phyloP scores from a whole-genome alignment of 2,329 filamentous ascomycete genomes.

The Coleophoma crateriformis region DNA sequence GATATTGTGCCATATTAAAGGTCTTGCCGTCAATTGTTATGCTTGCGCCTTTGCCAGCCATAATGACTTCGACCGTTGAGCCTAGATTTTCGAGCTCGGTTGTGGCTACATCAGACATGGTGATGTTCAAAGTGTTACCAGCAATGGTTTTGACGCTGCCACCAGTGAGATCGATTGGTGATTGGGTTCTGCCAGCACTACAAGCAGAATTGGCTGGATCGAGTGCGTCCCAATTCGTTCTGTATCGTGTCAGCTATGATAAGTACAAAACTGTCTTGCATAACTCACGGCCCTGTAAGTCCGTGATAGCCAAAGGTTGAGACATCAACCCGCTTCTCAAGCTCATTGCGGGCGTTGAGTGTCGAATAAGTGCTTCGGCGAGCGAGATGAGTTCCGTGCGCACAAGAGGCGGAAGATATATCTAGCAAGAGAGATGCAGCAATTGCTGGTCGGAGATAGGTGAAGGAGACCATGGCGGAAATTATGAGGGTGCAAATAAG shows the following conservation, averaged over 20 bases:
- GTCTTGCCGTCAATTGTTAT: conserved; percentile 5
- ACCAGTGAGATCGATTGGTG: conserved; percentile 12
- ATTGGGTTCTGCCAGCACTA: conserved; percentile 8
- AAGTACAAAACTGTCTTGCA: too few relatives aligned
- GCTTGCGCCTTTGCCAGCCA: conserved; percentile 10
- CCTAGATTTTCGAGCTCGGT: conserved; percentile 16
- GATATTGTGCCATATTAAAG: conserved; percentile 39
- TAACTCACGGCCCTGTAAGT: conserved; percentile 11
- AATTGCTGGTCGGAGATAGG: background rate
- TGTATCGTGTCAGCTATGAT: background rate
- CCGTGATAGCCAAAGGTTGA: conserved; percentile 13
- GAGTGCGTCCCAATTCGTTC: conserved; percentile 9
- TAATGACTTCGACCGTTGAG: conserved; percentile 15
- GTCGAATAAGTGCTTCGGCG: conserved; percentile 6
- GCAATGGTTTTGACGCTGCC: conserved; percentile 1
- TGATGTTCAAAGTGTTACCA: conserved; percentile 4
- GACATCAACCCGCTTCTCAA: conserved; percentile 6
- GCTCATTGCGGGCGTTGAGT: conserved; percentile 4
- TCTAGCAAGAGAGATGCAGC: conserved; percentile 2
- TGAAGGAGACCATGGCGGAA: background rate
- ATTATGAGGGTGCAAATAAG: background rate
- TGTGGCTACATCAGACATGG: conserved; percentile 5
- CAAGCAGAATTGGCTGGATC: conserved; percentile 8
- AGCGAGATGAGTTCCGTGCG: conserved; percentile 10
- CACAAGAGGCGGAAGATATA: conserved; percentile 12